phyloP scores from a whole-genome alignment of 1,139 yeast genomes.

The Suhomyces bokatorum region DNA sequence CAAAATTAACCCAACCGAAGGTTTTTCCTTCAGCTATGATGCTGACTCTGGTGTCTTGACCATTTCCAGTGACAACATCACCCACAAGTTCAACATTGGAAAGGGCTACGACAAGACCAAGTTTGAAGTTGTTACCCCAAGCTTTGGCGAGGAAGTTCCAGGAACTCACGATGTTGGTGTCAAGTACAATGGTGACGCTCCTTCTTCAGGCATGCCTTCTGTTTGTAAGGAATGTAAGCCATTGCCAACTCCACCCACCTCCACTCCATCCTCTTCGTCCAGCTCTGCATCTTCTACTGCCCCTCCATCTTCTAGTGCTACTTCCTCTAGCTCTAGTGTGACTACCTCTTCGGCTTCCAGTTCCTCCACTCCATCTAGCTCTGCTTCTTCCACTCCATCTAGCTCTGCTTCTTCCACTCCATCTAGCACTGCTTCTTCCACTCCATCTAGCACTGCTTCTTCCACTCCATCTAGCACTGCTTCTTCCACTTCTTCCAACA shows the following conservation, averaged over 20 bases:
- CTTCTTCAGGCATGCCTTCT: slow-evolving; percentile 19
- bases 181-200: slow-evolving; percentile 19
- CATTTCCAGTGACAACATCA: slow-evolving; percentile 8
- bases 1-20: neutral
- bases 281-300: neutral
- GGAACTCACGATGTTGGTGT: slow-evolving; percentile 18
- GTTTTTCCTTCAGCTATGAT: slow-evolving; percentile 13
- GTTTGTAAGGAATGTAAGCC: slow-evolving; percentile 15
- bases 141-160: slow-evolving; percentile 14
- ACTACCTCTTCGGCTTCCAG: neutral
- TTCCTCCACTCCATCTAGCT: neutral
- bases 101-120: slow-evolving; percentile 20
- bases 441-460: neutral
- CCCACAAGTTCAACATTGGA: slow-evolving; percentile 22
- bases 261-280: slow-evolving; percentile 3
- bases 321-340: neutral
- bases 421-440: neutral
- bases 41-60: slow-evolving; percentile 20
- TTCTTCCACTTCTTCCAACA: neutral
- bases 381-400: neutral
- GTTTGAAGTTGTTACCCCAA: slow-evolving; percentile 17
- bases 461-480: neutral
- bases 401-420: neutral
- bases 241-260: slow-evolving; percentile 1
- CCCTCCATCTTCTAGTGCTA: neutral